Evolutionary conservation across 352 stramenopile genomes (phyloP).

Genomic region (Phytophthora litchii): DNA sequence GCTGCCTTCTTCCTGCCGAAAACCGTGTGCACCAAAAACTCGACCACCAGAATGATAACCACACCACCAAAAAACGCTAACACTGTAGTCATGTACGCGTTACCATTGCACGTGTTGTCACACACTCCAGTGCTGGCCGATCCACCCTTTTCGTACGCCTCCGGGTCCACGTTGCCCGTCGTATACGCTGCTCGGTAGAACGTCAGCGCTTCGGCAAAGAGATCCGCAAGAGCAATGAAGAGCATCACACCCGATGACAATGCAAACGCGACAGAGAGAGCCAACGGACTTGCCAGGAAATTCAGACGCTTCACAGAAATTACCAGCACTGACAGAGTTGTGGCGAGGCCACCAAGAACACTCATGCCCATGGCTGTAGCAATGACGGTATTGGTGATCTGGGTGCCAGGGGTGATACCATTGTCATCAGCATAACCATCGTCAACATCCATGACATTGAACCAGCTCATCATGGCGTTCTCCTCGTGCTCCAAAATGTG

Average conservation of each 20-base stretch:
- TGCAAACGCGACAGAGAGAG: constrained; percentile 60
- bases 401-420: constrained; percentile 34
- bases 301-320: constrained; percentile 61
- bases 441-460: constrained; percentile 63
- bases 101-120: constrained; percentile 62
- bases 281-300: constrained; percentile 53
- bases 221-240: constrained; percentile 67
- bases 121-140: constrained; percentile 51
- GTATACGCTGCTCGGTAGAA: constrained; percentile 60
- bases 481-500: constrained; percentile 85
- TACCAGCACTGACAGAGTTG: constrained; percentile 60
- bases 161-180: constrained; percentile 51
- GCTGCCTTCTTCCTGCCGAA: constrained; percentile 31
- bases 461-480: constrained; percentile 82
- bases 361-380: constrained; percentile 71
- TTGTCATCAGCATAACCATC: constrained; percentile 45
- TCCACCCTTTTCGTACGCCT: constrained; percentile 69
- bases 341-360: constrained; percentile 68
- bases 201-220: constrained; percentile 55
- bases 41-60: constrained; percentile 61
- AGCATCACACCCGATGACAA: constrained; percentile 77
- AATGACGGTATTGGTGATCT: constrained; percentile 57
- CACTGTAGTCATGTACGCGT: constrained; percentile 54
- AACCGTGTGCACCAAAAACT: constrained; percentile 58
- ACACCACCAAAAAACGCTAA: constrained; percentile 60